Percentiles rank a stretch among this genome's conserved stretches.
These are phyloP conservation scores for Heliamphora pulchella DNA, from an alignment of 179 eudicot species.

Conservation along the genomic window DNA sequence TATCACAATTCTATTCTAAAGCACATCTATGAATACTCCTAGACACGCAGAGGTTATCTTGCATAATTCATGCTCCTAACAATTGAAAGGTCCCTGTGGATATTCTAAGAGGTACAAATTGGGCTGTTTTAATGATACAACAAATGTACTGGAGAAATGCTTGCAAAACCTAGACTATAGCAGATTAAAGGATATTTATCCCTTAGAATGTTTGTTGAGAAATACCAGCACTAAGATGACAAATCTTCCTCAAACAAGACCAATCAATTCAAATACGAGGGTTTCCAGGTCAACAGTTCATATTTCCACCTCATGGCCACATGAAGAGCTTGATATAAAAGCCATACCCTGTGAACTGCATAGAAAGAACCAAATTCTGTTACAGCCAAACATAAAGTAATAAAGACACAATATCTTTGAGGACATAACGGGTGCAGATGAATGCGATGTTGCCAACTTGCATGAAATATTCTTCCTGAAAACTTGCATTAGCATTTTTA, in stretches of 20 bases:
- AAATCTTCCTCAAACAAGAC: neutral
- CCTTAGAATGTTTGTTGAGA: neutral
- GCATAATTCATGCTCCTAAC: neutral
- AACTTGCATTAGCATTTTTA: too few species aligned
- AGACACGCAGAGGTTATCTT: neutral
- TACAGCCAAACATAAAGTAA: neutral
- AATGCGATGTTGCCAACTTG: too few species aligned
- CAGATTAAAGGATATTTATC: neutral
- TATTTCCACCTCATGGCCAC: neutral
- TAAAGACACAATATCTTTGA: neutral
- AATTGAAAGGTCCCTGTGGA: neutral
- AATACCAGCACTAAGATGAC: neutral
- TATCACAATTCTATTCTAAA: neutral
- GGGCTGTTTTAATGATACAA: neutral
- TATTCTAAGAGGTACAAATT: neutral
- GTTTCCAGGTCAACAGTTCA: neutral
- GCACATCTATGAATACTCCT: neutral
- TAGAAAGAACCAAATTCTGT: neutral
- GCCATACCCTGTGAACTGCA: neutral
- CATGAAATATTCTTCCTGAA: too few species aligned
- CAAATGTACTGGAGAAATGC: too few species aligned
- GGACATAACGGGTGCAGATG: neutral
- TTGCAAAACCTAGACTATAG: neutral
- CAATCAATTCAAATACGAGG: neutral
- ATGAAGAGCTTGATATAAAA: neutral